Evolutionary conservation across 1,284 basidiomycete genomes (phyloP).

Genomic region (Ustilago hordei): DNA sequence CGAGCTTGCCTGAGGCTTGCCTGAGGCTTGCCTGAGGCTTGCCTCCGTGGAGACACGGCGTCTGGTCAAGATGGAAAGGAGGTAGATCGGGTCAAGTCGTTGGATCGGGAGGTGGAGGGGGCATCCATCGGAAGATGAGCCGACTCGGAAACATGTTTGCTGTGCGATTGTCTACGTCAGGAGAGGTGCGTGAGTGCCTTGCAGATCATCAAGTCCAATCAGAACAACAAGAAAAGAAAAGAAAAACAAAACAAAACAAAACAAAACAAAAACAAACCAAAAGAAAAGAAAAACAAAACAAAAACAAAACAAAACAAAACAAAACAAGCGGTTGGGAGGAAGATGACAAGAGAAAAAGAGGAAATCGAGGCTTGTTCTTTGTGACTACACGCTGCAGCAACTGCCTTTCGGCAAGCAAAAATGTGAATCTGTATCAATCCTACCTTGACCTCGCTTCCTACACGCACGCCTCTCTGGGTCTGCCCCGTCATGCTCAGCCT

Average conservation of each 20-base stretch:
- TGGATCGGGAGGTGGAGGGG: too few species aligned
- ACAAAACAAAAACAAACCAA: not conserved
- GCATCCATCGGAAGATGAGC: too few species aligned
- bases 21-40: not conserved
- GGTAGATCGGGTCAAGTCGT: too few species aligned
- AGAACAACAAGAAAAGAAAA: not conserved
- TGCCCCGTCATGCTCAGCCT: conserved; percentile 1
- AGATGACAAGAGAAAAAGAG: not conserved
- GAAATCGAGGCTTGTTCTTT: not conserved
- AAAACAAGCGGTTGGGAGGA: not conserved
- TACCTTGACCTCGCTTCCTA: not conserved
- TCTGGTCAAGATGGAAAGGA: too few species aligned
- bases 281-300: not conserved
- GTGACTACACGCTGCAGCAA: not conserved
- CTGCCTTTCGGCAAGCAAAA: not conserved
- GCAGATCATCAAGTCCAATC: not conserved
- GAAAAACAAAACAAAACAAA: not conserved
- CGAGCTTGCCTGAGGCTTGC: not conserved
- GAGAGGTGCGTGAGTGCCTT: not conserved
- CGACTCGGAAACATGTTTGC: too few species aligned
- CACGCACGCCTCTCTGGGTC: not conserved
- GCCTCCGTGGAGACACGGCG: not conserved
- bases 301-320: not conserved
- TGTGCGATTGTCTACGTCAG: not conserved
- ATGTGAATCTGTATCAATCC: not conserved